Evolutionary conservation across 306 rosid genomes (phyloP).

Genomic region (Herpetospermum pedunculosum): DNA sequence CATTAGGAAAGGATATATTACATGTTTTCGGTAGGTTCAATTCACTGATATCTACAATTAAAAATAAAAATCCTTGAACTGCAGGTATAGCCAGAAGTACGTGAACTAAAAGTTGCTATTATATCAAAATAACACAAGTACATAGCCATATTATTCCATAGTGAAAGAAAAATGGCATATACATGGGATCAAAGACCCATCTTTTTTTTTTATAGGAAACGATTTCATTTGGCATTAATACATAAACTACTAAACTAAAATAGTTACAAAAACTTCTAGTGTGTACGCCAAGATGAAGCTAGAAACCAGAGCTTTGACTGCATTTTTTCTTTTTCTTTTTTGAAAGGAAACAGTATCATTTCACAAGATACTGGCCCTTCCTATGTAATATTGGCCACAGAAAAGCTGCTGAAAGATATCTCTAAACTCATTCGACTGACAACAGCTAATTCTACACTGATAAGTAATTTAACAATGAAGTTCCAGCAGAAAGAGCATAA

Average conservation of each 20-base stretch:
- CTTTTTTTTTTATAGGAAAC: no score
- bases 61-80: neutral
- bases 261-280: neutral
- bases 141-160: neutral
- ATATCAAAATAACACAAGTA: neutral
- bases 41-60: slow-evolving; percentile 38
- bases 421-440: neutral
- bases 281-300: neutral
- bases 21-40: slow-evolving; percentile 43
- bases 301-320: neutral
- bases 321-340: no score
- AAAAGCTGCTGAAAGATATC: neutral
- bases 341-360: no score
- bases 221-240: neutral
- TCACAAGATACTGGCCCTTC: neutral
- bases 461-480: neutral
- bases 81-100: neutral
- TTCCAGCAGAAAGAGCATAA: neutral
- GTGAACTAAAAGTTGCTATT: neutral
- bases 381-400: neutral
- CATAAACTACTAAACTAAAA: neutral
- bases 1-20: slow-evolving; percentile 37
- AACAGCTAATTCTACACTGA: neutral
- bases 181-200: no score
- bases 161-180: slow-evolving; percentile 6